A percentile compares a stretch with the other conserved stretches of the same genome.
These are phyloP conservation scores for Clitopilus passeckerianus DNA, from an alignment of 768 basidiomycete species.

Conservation along the genomic window DNA sequence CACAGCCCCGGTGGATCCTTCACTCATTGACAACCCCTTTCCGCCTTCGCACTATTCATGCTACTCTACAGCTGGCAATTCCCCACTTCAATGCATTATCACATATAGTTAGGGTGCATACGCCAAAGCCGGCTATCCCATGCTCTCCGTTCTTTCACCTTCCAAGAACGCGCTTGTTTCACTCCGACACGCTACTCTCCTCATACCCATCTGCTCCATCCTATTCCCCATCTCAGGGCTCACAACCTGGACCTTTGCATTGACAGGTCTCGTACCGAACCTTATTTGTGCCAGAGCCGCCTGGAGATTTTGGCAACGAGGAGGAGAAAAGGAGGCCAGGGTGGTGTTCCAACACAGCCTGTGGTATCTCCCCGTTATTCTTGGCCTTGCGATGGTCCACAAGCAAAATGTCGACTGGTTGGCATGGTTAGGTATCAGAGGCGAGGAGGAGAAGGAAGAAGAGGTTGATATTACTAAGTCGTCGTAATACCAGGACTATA, in stretches of 20 bases:
- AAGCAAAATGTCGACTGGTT: constrained; percentile 83
- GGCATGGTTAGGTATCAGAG: constrained; percentile 48
- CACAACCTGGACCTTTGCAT: constrained; percentile 87
- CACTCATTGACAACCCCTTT: constrained; percentile 72
- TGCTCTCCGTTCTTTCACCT: constrained; percentile 83
- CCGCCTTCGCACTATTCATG: constrained; percentile 75
- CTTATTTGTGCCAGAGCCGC: constrained; percentile 62
- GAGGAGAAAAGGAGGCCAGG: constrained; percentile 76
- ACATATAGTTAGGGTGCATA: constrained; percentile 82
- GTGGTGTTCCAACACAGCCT: constrained; percentile 74
- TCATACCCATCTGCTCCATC: constrained; percentile 74
- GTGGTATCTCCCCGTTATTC: constrained; percentile 86
- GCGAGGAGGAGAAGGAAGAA: constrained; percentile 17
- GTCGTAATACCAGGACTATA: neutral
- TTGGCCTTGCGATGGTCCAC: constrained; percentile 93
- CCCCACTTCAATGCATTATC: constrained; percentile 95
- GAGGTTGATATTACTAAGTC: neutral
- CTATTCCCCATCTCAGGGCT: constrained; percentile 86
- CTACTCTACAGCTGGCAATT: constrained; percentile 97
- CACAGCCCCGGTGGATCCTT: constrained; percentile 30
- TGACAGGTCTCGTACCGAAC: constrained; percentile 76
- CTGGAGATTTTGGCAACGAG: constrained; percentile 66
- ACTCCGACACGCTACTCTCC: constrained; percentile 73
- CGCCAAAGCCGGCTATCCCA: constrained; percentile 88
- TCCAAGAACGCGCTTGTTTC: constrained; percentile 79